Base-by-base conservation (phyloP, 73 alveolate species). In the Blepharisma japonicum region DNA sequence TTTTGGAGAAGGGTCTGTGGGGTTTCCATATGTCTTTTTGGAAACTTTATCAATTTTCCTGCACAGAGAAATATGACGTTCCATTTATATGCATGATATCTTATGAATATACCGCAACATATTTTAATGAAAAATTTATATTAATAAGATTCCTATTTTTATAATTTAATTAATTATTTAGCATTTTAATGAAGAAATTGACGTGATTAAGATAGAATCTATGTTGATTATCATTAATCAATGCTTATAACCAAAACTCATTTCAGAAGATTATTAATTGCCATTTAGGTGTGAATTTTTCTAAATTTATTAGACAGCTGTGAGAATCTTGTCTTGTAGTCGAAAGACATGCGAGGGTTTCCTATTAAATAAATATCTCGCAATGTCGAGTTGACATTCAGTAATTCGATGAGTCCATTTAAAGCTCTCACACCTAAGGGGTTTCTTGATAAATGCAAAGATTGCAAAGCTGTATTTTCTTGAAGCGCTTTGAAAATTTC, bases 401-500 rank as follows among this genome's bases (percentile, higher is more conserved):
- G 46, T 9, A 25, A 14, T 25, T 61, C 74, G 2, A 61, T 25
- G 18, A 61, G 47, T 61, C 23, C 74, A 61, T 61, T 39, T 9
- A 61, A 25, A 61, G 50, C 39, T 20, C 47, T 0, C 14, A 9
- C 11, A n/a, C 74, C 46, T 20, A 61, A 25, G 14, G 74, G 14
- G 5, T 61, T 61, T 61, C 23, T n/a, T 18, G 49, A 18, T 5
- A 61, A 20, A 61, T 61, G 14, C 38, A 61, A 18, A 8, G 11
- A n/a, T 25, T 61, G 74, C 23, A 61, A 61, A 14, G 74, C 23
- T 14, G 14, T 14, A 25, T 61, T 61, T 14, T 61, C 74, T 14
- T n/a, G 47, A 20, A 61, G 47, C 14, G 74, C 74, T 61, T 39
- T 61, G 46, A 61, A 61, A 61, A 61, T 61, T 9, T 61, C 74